Evolutionary conservation across 2,329 filamentous ascomycete genomes (phyloP).

Genomic region (Epichloe bromicola): DNA sequence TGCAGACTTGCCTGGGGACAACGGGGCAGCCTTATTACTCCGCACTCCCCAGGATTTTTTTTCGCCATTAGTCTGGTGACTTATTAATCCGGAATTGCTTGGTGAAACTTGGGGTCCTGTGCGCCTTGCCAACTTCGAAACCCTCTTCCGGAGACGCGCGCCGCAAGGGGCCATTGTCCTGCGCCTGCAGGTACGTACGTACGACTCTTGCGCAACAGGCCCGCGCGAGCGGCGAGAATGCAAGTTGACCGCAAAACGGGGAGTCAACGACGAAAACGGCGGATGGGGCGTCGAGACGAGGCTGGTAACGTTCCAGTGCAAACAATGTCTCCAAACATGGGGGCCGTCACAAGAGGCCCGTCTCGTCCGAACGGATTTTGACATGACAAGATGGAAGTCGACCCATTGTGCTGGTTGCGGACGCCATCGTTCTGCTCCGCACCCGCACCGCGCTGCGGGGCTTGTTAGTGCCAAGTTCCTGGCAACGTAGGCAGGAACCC

Average conservation of each 20-base stretch:
- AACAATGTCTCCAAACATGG: not conserved
- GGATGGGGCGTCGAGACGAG: not conserved
- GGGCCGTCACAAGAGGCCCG: not conserved
- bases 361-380: not conserved
- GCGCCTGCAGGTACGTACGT: constrained; percentile 7
- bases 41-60: too few species aligned
- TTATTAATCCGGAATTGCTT: too few species aligned
- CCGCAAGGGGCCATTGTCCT: constrained; percentile 3
- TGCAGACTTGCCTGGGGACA: too few species aligned
- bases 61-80: too few species aligned
- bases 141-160: not conserved
- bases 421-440: not conserved
- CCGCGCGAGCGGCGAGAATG: not conserved
- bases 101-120: too few species aligned
- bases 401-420: not conserved
- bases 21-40: too few species aligned
- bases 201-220: constrained; percentile 2
- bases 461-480: not conserved
- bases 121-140: too few species aligned
- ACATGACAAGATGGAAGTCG: not conserved
- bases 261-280: not conserved
- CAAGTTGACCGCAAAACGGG: not conserved
- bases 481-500: not conserved
- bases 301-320: not conserved
- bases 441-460: too few species aligned